Conservation (phyloP, 139 green algal species). For the Mesotaenium endlicherianum region DNA sequence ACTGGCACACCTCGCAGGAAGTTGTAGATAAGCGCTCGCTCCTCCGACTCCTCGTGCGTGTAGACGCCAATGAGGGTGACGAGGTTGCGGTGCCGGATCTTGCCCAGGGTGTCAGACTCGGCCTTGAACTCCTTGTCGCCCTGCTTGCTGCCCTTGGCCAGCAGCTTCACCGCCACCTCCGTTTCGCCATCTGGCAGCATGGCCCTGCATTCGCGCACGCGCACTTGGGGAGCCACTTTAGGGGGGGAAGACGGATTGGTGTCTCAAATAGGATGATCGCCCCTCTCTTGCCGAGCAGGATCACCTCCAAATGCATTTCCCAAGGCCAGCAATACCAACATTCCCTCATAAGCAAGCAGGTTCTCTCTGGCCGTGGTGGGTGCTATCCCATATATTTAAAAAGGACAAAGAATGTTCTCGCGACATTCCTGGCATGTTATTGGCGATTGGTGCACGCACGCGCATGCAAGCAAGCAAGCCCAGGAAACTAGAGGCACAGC, state of each 20-base stretch:
- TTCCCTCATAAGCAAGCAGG: too few species aligned
- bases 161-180: slow-evolving; percentile 28
- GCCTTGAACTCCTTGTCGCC: slow-evolving; percentile 29
- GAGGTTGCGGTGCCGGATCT: slow-evolving; percentile 35
- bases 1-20: too few species aligned
- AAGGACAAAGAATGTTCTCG: too few species aligned
- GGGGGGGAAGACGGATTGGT: not conserved
- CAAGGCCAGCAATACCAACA: too few species aligned
- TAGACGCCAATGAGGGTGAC: slow-evolving; percentile 35
- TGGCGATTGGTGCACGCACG: too few species aligned
- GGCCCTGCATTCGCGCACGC: not conserved
- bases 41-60: too few species aligned
- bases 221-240: not conserved
- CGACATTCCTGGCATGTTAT: too few species aligned
- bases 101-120: slow-evolving; percentile 28
- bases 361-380: not conserved
- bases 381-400: not conserved
- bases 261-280: not conserved
- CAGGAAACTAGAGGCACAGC: too few species aligned
- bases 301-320: not conserved
- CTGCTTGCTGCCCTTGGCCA: slow-evolving; percentile 1
- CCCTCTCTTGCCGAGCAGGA: not conserved
- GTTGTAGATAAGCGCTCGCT: not conserved
- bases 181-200: not conserved
- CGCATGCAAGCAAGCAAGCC: too few species aligned